Evolutionary conservation across 1,284 basidiomycete species (phyloP), one percentile per base, ranked within the genome.

Genomic region (Sanghuangporus weigelae): DNA sequence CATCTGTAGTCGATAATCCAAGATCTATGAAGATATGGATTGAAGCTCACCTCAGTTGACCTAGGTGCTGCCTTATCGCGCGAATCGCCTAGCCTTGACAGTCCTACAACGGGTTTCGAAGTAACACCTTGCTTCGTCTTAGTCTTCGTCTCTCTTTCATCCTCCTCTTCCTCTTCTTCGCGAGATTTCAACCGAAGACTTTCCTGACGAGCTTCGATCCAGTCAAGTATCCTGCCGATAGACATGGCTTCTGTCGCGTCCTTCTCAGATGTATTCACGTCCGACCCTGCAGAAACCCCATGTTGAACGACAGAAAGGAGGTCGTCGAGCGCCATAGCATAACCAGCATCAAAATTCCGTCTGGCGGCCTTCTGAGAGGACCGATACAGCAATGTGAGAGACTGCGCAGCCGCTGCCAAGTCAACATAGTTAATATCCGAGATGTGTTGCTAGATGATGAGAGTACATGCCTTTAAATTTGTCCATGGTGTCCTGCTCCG

Each of bases 311-410:
- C 90, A 70, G 81, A 80, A 68, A 92, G 79, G 54, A 92, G 76
- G 75, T 92, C 90, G 68, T 87, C 84, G 69, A 90, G 90, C 31
- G 90, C 90, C 2, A 86, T 75, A 1, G 85, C 83, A 70, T 92
- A 92, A 11, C 90, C 90, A 7, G 85, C 80, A 69, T 89, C 89
- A 75, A 90, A 91, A 0, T 89, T 85, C 40, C 85, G 80, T 73
- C 91, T 90, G 4, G 88, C 87, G 7, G 86, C 85, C 69, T 84
- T 80, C 60, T 86, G 75, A 2, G 89, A 90, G 1, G 89, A 89
- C 66, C 87, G 84, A 72, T 90, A 92, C 36, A 92, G 81, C 0
- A 86, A 90, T n/a, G 90, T 91, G 64, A 92, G 88, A 73, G 87
- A 90, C 57, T 90, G 77, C 0, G 90, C 90, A 67, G 90, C 89